These are phyloP conservation scores for Solanum appendiculatum DNA, from an alignment of 257 asterid genomes.

Conservation along the genomic window DNA sequence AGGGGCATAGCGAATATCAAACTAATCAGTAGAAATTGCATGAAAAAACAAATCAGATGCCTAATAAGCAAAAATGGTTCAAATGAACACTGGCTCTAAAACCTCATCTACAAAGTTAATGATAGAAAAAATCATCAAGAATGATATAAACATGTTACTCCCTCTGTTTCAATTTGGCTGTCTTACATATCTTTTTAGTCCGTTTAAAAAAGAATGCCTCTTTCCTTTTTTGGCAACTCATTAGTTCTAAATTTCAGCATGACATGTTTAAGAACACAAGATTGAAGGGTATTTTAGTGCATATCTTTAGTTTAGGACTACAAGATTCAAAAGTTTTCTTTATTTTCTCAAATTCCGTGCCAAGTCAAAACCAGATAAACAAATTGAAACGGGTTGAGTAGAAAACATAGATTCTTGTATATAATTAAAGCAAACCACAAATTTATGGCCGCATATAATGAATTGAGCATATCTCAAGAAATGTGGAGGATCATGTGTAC, in stretches of 20 bases:
- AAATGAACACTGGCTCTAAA: not conserved
- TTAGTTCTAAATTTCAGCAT: no score
- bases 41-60: not conserved
- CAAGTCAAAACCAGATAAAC: not conserved
- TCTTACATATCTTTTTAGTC: no score
- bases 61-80: not conserved
- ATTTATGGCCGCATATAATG: no score
- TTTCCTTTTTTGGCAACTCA: not conserved
- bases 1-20: not conserved
- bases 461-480: not conserved
- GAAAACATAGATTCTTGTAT: not conserved
- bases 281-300: not conserved
- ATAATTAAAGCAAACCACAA: no score
- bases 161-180: not conserved
- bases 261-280: not conserved
- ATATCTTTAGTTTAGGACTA: not conserved
- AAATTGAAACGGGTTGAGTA: not conserved
- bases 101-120: not conserved
- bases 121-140: not conserved
- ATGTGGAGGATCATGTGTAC: not conserved
- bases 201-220: not conserved
- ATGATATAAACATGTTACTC: not conserved
- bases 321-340: not conserved
- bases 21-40: not conserved
- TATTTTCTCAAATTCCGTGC: not conserved